Base-by-base conservation (phyloP, 2,329 filamentous ascomycete species). In the Colletotrichum magnum region DNA sequence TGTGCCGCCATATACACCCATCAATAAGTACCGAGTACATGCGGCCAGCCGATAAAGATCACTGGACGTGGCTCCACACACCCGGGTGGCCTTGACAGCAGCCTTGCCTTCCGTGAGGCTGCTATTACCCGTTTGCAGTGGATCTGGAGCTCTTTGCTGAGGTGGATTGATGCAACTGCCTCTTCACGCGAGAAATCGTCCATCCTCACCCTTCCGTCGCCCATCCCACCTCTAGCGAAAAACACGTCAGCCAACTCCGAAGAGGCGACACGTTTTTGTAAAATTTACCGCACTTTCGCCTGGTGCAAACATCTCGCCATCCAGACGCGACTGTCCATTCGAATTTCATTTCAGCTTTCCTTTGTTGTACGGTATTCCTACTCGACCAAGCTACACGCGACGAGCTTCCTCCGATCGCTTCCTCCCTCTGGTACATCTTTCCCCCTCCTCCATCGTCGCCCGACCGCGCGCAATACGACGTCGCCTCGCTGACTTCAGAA, bases 71-170 rank as follows among this genome's bases (percentile, higher is more conserved):
- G 39, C 28, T 32, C 48, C 24, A 54, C 21, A 10, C 47, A 53
- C 21, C 7, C 32, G 10, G 21, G 21, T 24, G 21, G 21, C 32
- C 32, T 36, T 36, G 32, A 24, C 64, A 70, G 68, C 68, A 70
- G 68, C 68, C 68, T 70, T 69, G 67, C 47, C 36, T 43, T 70
- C 50, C 58, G 47, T 70, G 53, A 70, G 68, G 68, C 68, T 70
- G 68, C 53, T 68, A 24, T 24, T 24, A 69, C 58, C 47, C 58
- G 64, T 47, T 69, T 64, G 58, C 52, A 41, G 68, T 70, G 68
- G 68, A 54, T 63, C 64, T 51, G 28, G 64, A 68, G 64, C 68
- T 70, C 53, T 52, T 24, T 61, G 36, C 50, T 43, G 16, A 9
- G 28, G 48, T 52, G 50, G 39, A 58, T 68, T 64, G 54, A 58